Evolutionary conservation across 2,329 filamentous ascomycete genomes (phyloP).

Genomic region (Pseudogymnoascus sp.): DNA sequence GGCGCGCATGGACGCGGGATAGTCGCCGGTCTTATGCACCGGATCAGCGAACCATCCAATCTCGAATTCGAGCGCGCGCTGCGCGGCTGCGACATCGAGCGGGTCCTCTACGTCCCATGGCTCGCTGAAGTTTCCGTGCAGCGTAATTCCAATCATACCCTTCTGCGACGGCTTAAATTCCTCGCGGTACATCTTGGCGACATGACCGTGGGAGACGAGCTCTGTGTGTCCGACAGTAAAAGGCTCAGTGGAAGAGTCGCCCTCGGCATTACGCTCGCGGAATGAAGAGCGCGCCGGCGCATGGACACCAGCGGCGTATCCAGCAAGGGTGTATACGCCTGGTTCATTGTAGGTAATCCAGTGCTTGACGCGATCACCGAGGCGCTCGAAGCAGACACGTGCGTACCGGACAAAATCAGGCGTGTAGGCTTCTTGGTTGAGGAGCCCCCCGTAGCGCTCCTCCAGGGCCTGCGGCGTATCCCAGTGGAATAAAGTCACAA

Average conservation of each 20-base stretch:
- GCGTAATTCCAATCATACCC: slow-evolving; percentile 78
- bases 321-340: slow-evolving; percentile 75
- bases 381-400: slow-evolving; percentile 30
- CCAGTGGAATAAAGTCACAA: neutral
- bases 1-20: slow-evolving; percentile 74
- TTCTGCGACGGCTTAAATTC: slow-evolving; percentile 68
- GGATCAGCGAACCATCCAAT: slow-evolving; percentile 87
- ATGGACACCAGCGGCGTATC: slow-evolving; percentile 70
- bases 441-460: slow-evolving; percentile 31
- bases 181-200: slow-evolving; percentile 74
- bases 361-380: slow-evolving; percentile 48
- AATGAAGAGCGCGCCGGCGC: slow-evolving; percentile 76
- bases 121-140: slow-evolving; percentile 75
- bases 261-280: slow-evolving; percentile 59
- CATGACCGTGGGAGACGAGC: slow-evolving; percentile 70
- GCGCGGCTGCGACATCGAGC: slow-evolving; percentile 65
- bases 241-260: slow-evolving; percentile 68
- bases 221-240: slow-evolving; percentile 79
- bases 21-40: slow-evolving; percentile 68
- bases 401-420: slow-evolving; percentile 33
- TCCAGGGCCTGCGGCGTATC: slow-evolving; percentile 29
- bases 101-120: slow-evolving; percentile 76
- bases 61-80: slow-evolving; percentile 78
- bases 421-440: slow-evolving; percentile 29
- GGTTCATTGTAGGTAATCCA: slow-evolving; percentile 93